A percentile compares a stretch with the other conserved stretches of the same genome.
phyloP scores from a whole-genome alignment of 805 yeast species.

The Kodamaea jinghongensis region DNA sequence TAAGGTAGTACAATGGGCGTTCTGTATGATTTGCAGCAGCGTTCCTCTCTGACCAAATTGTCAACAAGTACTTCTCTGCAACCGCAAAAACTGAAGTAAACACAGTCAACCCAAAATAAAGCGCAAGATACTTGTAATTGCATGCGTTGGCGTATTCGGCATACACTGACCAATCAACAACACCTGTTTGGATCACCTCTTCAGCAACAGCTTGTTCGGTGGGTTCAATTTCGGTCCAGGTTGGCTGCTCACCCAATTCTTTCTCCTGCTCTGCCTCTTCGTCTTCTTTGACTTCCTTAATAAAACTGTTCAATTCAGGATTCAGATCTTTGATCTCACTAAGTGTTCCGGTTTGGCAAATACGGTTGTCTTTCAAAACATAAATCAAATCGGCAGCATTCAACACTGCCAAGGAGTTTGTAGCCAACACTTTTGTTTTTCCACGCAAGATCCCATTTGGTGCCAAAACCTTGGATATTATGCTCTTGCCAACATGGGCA shows the following conservation, averaged over 20 bases:
- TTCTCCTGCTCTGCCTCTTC: constrained; percentile 6
- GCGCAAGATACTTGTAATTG: constrained; percentile 23
- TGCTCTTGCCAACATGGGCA: constrained; percentile 61
- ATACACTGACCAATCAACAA: constrained; percentile 28
- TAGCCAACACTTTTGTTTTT: constrained; percentile 56
- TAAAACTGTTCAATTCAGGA: constrained; percentile 24
- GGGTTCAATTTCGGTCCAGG: no score
- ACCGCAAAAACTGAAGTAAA: constrained; percentile 18
- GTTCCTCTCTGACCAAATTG: constrained; percentile 37
- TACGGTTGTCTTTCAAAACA: constrained; percentile 52
- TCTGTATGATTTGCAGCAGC: constrained; percentile 23
- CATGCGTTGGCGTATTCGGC: constrained; percentile 32
- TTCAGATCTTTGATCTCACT: constrained; percentile 41
- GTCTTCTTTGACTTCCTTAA: constrained; percentile 19
- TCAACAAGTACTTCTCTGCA: constrained; percentile 29
- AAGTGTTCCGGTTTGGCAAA: constrained; percentile 58
- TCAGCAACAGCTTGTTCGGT: constrained; percentile 8
- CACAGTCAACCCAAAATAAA: constrained; percentile 23
- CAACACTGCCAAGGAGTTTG: constrained; percentile 56
- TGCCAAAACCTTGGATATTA: constrained; percentile 45
- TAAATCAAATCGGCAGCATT: constrained; percentile 59
- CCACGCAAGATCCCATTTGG: constrained; percentile 50
- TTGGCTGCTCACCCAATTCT: constrained; percentile 1
- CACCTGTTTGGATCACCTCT: constrained; percentile 21
- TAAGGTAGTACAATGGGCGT: constrained; percentile 22